These are phyloP conservation scores for Trifolium subterraneum DNA, from an alignment of 306 rosid genomes.

Conservation along the genomic window DNA sequence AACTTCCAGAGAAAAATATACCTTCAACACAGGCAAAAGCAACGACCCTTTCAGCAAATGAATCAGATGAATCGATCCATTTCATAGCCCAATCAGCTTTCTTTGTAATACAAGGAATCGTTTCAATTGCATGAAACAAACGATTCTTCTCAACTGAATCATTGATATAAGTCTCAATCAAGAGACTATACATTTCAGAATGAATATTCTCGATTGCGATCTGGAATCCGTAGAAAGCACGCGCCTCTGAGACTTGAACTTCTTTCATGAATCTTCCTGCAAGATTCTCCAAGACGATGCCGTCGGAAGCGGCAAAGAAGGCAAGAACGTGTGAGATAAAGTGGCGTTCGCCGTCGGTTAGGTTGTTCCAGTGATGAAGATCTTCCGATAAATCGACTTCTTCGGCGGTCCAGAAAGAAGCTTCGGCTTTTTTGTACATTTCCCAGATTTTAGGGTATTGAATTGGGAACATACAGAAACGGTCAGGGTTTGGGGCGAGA, in stretches of 20 bases:
- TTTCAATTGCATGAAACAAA: neutral
- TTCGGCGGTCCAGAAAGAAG: slow-evolving; percentile 2
- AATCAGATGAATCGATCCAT: slow-evolving; percentile 1
- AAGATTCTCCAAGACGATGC: neutral
- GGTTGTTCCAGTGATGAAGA: neutral
- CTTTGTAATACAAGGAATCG: neutral
- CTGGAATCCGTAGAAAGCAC: neutral
- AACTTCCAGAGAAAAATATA: neutral
- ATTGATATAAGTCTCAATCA: neutral
- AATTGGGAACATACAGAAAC: slow-evolving; percentile 2
- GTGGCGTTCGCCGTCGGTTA: neutral
- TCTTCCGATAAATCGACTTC: neutral
- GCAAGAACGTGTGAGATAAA: neutral
- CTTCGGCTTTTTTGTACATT: slow-evolving; percentile 12
- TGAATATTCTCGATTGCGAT: neutral
- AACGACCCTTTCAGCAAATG: neutral
- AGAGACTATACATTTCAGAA: neutral
- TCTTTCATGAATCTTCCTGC: slow-evolving; percentile 20
- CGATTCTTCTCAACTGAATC: neutral
- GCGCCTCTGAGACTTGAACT: neutral
- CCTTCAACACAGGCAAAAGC: slow-evolving; percentile 6
- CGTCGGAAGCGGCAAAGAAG: neutral
- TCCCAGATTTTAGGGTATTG: slow-evolving; percentile 18
- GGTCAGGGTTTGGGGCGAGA: neutral
- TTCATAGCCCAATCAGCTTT: slow-evolving; percentile 6